These are phyloP conservation scores for Candida manassasensis DNA, from an alignment of 805 yeast genomes.

Conservation along the genomic window DNA sequence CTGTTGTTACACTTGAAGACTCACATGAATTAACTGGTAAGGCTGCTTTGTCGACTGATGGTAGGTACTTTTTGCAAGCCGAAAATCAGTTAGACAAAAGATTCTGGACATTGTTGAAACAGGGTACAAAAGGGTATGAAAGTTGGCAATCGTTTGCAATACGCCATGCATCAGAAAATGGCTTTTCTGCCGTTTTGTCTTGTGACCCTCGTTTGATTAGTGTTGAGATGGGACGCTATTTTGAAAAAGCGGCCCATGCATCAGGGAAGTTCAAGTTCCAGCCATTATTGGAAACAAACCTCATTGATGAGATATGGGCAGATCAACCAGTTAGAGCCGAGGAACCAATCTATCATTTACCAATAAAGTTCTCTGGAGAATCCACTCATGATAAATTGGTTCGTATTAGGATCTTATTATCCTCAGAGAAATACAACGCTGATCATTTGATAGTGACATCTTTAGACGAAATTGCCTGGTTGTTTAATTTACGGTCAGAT, in stretches of 20 bases:
- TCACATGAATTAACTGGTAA: conserved; percentile 48
- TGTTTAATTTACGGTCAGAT: conserved; percentile 74
- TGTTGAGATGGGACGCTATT: conserved; percentile 40
- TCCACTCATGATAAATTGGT: conserved; percentile 24
- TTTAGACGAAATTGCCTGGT: conserved; percentile 89
- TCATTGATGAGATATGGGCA: conserved; percentile 39
- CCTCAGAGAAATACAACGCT: conserved; percentile 13
- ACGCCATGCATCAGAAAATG: conserved; percentile 50
- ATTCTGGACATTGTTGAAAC: conserved; percentile 73
- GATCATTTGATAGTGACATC: conserved; percentile 55
- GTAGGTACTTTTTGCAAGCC: conserved; percentile 92
- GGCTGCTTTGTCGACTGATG: conserved; percentile 88
- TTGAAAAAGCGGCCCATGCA: conserved; percentile 19
- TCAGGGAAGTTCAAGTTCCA: conserved; percentile 22
- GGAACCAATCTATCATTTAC: conserved; percentile 29
- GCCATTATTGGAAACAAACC: conserved; percentile 27
- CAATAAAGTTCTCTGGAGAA: conserved; percentile 31
- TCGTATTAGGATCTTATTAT: conserved; percentile 28
- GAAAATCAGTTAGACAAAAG: conserved; percentile 69
- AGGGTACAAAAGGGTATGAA: conserved; percentile 64
- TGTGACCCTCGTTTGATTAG: conserved; percentile 78
- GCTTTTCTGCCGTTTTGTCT: conserved; percentile 55
- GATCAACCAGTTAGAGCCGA: conserved; percentile 31
- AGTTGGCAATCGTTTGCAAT: conserved; percentile 75
- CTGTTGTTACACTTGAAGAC: conserved; percentile 60